Evolutionary conservation across 352 stramenopile species (phyloP), one percentile per base, ranked within the genome.

Genomic region (Phytophthora megakarya): DNA sequence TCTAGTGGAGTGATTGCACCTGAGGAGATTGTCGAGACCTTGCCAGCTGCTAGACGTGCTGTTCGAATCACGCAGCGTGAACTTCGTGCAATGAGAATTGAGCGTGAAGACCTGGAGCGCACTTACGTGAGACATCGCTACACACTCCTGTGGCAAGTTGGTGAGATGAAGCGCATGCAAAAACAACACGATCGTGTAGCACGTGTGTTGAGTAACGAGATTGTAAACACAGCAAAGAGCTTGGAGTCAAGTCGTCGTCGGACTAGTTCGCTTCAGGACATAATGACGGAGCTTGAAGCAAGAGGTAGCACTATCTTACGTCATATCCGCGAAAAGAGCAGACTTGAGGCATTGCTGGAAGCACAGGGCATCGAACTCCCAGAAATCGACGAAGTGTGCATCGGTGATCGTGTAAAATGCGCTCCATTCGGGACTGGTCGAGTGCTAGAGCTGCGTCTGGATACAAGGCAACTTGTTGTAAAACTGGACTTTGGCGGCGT

Each of bases 41-140:
- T 94, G 13, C 85, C 85, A 1, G 67, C 71, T 37, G 86, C 78
- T 42, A 76, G 83, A 33, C 84, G 81, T 18, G 83, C 85, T 22
- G 81, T 94, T 51, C 81, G 82, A 15, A 77, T 94, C 37, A 92
- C 85, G 42, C 83, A 94, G 50, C 74, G 83, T 16, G 85, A 94
- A 45, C 70, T 92, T 21, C 51, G 61, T 37, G 78, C 80, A 7
- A 76, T 94, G 62, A 86, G 80, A 49, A 83, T 76, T 57, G 83
- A 94, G 56, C 81, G 83, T 5, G 78, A 92, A 56, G 83, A 94
- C 42, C 62, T 94, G n/a, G 85, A 94, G 60, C 69, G 83, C 22
- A 60, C 81, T 37, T 94, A 84, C 55, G 84, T 91, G 67, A 80
- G 77, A 5, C 72, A 89, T 64, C 85, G 85, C 12, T 75, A 59